Evolutionary conservation across 1,139 yeast genomes (phyloP).

Genomic region (Suzukiozyma palmioleophila): DNA sequence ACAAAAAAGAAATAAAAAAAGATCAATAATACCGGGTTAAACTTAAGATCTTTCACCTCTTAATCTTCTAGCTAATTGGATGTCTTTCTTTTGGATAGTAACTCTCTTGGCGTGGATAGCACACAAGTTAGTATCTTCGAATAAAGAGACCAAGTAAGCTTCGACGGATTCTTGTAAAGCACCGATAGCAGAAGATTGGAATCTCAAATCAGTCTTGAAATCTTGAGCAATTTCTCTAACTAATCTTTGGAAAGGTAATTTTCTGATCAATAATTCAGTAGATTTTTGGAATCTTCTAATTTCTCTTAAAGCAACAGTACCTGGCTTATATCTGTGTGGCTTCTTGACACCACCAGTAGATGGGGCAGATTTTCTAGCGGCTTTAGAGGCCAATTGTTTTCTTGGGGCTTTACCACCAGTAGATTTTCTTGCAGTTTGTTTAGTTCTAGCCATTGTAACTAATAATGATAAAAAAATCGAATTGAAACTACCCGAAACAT

Average conservation of each 20-base stretch:
- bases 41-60: conserved; percentile 89
- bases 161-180: conserved; percentile 98
- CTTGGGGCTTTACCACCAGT: conserved; percentile 99
- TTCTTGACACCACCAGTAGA: conserved; percentile 99
- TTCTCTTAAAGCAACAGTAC: conserved; percentile 99
- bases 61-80: conserved; percentile 98
- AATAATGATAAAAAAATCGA: conserved; percentile 1
- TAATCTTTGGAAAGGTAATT: conserved; percentile 97
- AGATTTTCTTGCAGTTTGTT: conserved; percentile 98
- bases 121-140: conserved; percentile 97
- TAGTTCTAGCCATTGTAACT: conserved; percentile 88
- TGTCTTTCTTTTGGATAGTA: conserved; percentile 98
- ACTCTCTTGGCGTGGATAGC: conserved; percentile 99
- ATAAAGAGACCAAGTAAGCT: conserved; percentile 87
- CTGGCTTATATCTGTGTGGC: conserved; percentile 99
- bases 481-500: background rate
- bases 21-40: conserved; percentile 3
- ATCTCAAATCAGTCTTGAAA: conserved; percentile 96
- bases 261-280: conserved; percentile 94
- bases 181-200: conserved; percentile 98
- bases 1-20: conserved; percentile 2
- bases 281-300: conserved; percentile 99
- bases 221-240: conserved; percentile 98
- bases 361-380: conserved; percentile 98
- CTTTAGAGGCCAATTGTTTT: conserved; percentile 98